Conservation (phyloP, 2,329 filamentous ascomycete species). For the Pseudovirgaria hyperparasitica region DNA sequence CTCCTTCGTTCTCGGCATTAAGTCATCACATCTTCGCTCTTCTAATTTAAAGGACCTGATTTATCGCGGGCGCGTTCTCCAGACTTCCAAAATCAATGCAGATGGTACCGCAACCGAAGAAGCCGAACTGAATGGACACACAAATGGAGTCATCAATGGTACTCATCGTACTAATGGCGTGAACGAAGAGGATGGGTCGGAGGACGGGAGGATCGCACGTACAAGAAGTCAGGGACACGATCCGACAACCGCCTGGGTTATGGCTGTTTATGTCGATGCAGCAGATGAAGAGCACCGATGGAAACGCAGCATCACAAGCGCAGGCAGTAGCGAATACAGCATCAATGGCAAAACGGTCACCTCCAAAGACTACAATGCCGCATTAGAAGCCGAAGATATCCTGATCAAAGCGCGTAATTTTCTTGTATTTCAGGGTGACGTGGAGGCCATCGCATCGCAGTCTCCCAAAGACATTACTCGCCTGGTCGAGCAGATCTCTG, state of each 20-base stretch:
- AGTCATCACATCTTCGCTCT: conserved; percentile 94
- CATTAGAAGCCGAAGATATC: conserved; percentile 87
- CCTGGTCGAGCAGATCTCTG: conserved; percentile 94
- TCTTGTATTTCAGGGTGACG: conserved; percentile 94
- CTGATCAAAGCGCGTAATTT: conserved; percentile 97
- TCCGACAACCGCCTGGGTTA: conserved; percentile 93
- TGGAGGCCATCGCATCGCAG: conserved; percentile 91
- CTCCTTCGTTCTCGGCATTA: conserved; percentile 96
- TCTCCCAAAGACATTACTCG: conserved; percentile 87
- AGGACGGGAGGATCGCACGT: conserved; percentile 29
- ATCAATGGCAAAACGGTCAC: conserved; percentile 88
- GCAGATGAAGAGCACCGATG: conserved; percentile 88
- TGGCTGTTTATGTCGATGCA: conserved; percentile 98
- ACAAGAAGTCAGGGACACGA: conserved; percentile 58
- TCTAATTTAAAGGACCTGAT: conserved; percentile 88
- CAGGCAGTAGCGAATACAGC: conserved; percentile 85
- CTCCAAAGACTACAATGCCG: conserved; percentile 85
- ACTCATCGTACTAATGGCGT: conserved; percentile 19
- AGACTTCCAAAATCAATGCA: conserved; percentile 83
- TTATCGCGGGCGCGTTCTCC: conserved; percentile 86
- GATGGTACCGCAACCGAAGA: conserved; percentile 59
- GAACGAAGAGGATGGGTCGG: conserved; percentile 26
- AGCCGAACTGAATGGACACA: conserved; percentile 43
- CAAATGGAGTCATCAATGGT: conserved; percentile 20
- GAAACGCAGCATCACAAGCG: conserved; percentile 86